Evolutionary conservation across 2,329 filamentous ascomycete species (phyloP).

Genomic region (Ophiostoma novo-ulmi): DNA sequence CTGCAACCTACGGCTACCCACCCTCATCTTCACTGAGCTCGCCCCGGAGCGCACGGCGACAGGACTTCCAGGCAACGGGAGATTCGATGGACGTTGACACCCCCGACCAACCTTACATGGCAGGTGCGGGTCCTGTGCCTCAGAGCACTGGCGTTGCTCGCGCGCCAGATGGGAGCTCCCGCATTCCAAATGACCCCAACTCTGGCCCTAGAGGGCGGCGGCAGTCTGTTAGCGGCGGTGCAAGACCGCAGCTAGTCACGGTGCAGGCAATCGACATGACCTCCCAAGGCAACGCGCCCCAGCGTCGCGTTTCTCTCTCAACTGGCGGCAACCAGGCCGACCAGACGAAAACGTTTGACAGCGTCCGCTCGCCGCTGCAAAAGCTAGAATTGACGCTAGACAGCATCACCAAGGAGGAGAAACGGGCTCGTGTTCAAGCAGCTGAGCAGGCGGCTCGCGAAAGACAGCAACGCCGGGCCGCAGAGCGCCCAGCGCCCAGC

Average conservation of each 20-base stretch:
- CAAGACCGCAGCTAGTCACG: constrained; percentile 19
- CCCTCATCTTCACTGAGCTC: constrained; percentile 12
- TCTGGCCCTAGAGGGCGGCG: constrained; percentile 29
- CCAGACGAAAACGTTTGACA: constrained; percentile 60
- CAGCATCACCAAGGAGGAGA: constrained; percentile 94
- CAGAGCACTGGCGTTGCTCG: neutral
- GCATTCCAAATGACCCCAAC: constrained; percentile 30
- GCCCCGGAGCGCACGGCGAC: constrained; percentile 23
- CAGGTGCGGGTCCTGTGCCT: constrained; percentile 21
- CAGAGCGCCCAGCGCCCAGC: constrained; percentile 18
- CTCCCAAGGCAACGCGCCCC: constrained; percentile 19
- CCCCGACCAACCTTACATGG: constrained; percentile 35
- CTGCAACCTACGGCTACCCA: constrained; percentile 28
- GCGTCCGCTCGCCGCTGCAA: constrained; percentile 84
- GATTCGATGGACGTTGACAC: constrained; percentile 25
- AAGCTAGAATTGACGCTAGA: constrained; percentile 85
- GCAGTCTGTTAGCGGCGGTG: constrained; percentile 21
- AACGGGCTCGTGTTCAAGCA: constrained; percentile 75
- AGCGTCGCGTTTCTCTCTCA: constrained; percentile 10
- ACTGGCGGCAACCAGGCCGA: constrained; percentile 29
- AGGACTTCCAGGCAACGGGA: constrained; percentile 26
- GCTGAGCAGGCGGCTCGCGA: constrained; percentile 71
- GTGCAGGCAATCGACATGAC: constrained; percentile 22
- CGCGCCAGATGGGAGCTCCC: constrained; percentile 17
- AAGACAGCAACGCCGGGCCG: constrained; percentile 40